Conservation (phyloP, 2,329 filamentous ascomycete species). For the Fusarium sp. region DNA sequence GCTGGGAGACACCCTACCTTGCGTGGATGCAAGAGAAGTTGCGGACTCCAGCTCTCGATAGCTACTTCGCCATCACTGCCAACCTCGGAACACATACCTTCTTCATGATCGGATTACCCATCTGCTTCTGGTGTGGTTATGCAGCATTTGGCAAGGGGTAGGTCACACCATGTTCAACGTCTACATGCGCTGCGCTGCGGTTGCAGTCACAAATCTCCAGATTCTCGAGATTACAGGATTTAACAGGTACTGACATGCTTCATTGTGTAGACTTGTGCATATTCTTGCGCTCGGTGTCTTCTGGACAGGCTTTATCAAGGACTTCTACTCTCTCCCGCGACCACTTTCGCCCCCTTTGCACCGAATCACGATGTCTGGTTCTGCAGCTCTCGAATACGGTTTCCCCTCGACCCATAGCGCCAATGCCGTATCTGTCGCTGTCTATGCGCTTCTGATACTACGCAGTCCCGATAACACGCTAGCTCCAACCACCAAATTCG, state of each 20-base stretch:
- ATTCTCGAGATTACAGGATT: neutral
- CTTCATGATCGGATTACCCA: conserved; percentile 95
- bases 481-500: conserved; percentile 64
- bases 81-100: conserved; percentile 98
- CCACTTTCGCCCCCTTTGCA: conserved; percentile 91
- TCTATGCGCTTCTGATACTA: conserved; percentile 81
- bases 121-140: conserved; percentile 96
- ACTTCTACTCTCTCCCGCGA: conserved; percentile 89
- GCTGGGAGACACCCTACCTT: conserved; percentile 95
- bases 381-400: conserved; percentile 92
- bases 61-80: conserved; percentile 95
- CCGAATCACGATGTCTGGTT: conserved; percentile 97
- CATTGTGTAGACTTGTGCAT: conserved; percentile 67
- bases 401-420: conserved; percentile 98
- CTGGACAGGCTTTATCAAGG: conserved; percentile 92
- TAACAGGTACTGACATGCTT: conserved; percentile 30
- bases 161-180: conserved; percentile 46
- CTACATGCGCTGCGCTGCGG: conserved; percentile 4
- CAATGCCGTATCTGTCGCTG: conserved; percentile 92
- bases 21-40: conserved; percentile 83
- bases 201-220: neutral
- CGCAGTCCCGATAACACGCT: conserved; percentile 71
- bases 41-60: conserved; percentile 86
- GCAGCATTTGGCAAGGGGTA: conserved; percentile 87
- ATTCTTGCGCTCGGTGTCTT: conserved; percentile 83